Evolutionary conservation across 163 green algal genomes (phyloP), one percentile per base, ranked within the genome.

Genomic region (Scenedesmus sp.): DNA sequence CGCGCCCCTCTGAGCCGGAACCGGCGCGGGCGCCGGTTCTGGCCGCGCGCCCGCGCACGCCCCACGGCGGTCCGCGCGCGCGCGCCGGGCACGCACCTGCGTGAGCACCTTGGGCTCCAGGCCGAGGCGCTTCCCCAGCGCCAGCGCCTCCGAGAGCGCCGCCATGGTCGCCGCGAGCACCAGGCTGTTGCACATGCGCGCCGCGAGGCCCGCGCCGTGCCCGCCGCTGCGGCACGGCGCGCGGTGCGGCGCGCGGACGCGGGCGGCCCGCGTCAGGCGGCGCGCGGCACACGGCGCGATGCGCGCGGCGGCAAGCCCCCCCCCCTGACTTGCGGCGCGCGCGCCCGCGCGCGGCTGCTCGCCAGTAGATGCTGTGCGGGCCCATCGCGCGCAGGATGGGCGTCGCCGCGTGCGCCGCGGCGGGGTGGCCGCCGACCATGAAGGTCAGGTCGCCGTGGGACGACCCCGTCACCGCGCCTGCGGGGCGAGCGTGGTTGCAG

Each of bases 171-270:
- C 76, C 4, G 70, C 89, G 31, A 94, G 70, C 18, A 89, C 90
- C 42, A 93, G 24, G 31, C 88, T 92, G 73, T 93, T 94, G 82
- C 87, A 92, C 42, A 94, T 64, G 80, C 91, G 89, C 60, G 89
- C 88, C 22, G 88, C 80, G 34, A 88, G 70, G 17, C 84, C 89
- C n/a, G 78, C 80, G 5, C 86, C 87, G 22, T 78, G 60, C 22
- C 57, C 15, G 47, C 47, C 14, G 15, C 14, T 56, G 47, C 14
- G 47, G 17, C 47, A 56, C 47, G 17, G 47, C 15, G 47, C 14
- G 14, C 17, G 47, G n/a, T n/a, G n/a, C n/a, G n/a, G n/a, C n/a
- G n/a, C n/a, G 51, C 51, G 5, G 51, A 7, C 51, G 51, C 51
- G n/a, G n/a, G n/a, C n/a, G n/a, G n/a, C n/a, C n/a, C n/a, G n/a